Conservation (phyloP, 208 protist species). For the Chromosphaera perkinsii region DNA sequence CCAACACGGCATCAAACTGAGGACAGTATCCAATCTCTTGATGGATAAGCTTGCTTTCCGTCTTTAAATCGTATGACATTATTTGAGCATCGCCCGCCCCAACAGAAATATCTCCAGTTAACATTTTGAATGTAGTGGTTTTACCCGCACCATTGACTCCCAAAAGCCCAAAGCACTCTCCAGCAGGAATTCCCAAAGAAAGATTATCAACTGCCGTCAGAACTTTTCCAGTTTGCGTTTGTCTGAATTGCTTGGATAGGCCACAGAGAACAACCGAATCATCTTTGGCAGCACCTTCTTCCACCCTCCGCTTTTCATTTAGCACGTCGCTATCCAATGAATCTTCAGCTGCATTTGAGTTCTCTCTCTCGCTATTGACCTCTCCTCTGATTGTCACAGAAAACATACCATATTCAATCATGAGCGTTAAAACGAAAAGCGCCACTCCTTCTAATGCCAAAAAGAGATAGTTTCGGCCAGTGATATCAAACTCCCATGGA, state of each 20-base stretch:
- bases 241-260: too few species aligned
- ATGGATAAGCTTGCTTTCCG: slow-evolving; percentile 18
- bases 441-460: too few species aligned
- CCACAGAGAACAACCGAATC: not conserved
- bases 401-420: not conserved
- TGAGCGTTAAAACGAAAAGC: too few species aligned
- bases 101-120: slow-evolving; percentile 27
- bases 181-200: slow-evolving; percentile 18
- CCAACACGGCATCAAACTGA: slow-evolving; percentile 47
- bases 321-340: slow-evolving; percentile 13
- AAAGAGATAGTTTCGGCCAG: too few species aligned
- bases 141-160: slow-evolving; percentile 56
- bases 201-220: slow-evolving; percentile 25
- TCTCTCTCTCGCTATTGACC: too few species aligned
- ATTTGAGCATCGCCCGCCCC: slow-evolving; percentile 22
- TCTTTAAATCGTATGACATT: slow-evolving; percentile 4
- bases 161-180: slow-evolving; percentile 52
- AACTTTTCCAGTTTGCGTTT: too few species aligned
- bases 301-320: not conserved
- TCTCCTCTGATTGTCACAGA: not conserved
- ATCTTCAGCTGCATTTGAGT: too few species aligned
- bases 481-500: too few species aligned
- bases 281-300: not conserved
- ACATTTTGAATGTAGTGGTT: slow-evolving; percentile 44
- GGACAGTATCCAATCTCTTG: slow-evolving; percentile 45